Base-by-base conservation (phyloP, 306 rosid species). In the Prunus padus region DNA sequence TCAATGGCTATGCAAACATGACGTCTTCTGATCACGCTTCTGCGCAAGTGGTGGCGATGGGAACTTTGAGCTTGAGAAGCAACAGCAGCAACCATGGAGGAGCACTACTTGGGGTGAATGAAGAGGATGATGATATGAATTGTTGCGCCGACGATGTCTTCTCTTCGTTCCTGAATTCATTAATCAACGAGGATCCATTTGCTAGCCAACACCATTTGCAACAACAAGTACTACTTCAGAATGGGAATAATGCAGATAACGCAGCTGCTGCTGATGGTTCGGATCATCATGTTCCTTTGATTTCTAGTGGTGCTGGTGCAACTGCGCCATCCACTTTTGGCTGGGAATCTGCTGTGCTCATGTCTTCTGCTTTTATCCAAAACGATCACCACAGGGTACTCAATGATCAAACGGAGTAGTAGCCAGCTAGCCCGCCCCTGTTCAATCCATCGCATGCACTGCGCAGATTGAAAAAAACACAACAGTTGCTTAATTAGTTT, bases 101-200 rank as follows among this genome's bases (percentile, higher is more conserved):
- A 56, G 52, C 14, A 12, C 19, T 73, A 16, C 8, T 16, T 23
- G 80, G 67, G 33, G 37, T 37, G 14, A 47, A 75, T 9, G 75
- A 79, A 37, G 88, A 77, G 11, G 79, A 71, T 1, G 86, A 84
- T 0, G 87, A 76, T 31, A 44, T 83, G 1, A 82, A 78, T 69
- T 83, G 87, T 44, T 79, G 88, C 56, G 11, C 80, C 4, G 97
- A 92, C 11, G 96, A 90, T 14, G 83, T 83, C 1, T 88, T 92
- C 76, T 87, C 94, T 55, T 90, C 98, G 45, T 89, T 92, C 72
- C 82, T 92, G 65, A 88, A 90, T 61, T 92, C 98, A 2, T 42
- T 87, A 77, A 92, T 90, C 83, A 87, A 90, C 11, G 96, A 92
- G 1, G 98, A 90, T 33, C 87, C 89, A 16, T 88, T 87, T 67